Evolutionary conservation across 1,139 yeast genomes (phyloP), one percentile per base, ranked within the genome.

Genomic region (Kodamaea arcana): DNA sequence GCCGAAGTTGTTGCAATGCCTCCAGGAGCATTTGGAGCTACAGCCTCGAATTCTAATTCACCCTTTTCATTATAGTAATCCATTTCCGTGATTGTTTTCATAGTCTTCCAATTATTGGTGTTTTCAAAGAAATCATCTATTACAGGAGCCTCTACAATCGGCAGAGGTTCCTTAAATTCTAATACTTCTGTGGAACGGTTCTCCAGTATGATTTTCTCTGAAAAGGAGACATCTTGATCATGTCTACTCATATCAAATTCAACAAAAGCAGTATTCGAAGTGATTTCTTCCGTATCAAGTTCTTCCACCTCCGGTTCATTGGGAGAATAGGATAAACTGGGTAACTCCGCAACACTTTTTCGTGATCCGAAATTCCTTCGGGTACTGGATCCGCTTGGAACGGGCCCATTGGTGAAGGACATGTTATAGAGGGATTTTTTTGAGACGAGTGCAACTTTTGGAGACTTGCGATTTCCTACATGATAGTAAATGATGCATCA

Each of bases 51-150:
- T 32, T 75, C 66, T 27, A 71, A 56, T 35, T 74, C 73, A 2
- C 81, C 81, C 43, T 60, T 61, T 15, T 73, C 70, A 45, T 75
- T 69, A 45, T 75, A 75, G 43, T 71, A 71, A 43, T 75, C 77
- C 35, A 63, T 51, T 41, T 72, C 72, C 0, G 78, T 54, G 28
- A 73, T 65, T 3, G 75, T 71, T 40, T 69, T 69, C 72, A 75
- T 75, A 17, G 72, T 61, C 43, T 73, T 73, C 82, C 82, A 76
- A 22, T 67, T 69, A 10, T 62, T 39, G 7, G 49, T 39, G 15
- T 55, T 50, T 15, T 53, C 48, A 37, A 50, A 48, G 43, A 67
- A 67, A 39, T 65, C 72, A 29, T 65, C 67, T 3, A 56, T 67
- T 14, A 42, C 44, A 3, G 44, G 40, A 24, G 37, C 37, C 22